Percentiles rank a stretch among this genome's conserved stretches.
Evolutionary conservation across 768 basidiomycete species (phyloP).

Genomic region (Termitomyces sp.): DNA sequence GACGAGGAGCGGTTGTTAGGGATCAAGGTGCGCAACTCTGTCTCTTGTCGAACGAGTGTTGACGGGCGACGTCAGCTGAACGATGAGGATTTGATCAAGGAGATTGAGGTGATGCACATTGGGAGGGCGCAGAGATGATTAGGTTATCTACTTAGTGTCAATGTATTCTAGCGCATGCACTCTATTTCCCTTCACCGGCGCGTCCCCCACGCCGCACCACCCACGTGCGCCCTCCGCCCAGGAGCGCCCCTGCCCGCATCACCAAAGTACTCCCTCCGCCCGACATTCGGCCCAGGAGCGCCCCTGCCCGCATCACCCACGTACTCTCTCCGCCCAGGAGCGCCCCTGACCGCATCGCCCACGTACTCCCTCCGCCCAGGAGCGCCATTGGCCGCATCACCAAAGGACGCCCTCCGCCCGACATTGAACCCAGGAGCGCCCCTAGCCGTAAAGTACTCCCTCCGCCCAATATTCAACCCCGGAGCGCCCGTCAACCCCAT

Average conservation of each 20-base stretch:
- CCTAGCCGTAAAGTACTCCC: neutral
- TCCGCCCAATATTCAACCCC: constrained; percentile 19
- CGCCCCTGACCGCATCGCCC: too few relatives aligned
- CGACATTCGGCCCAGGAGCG: too few relatives aligned
- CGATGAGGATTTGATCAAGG: neutral
- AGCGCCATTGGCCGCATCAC: neutral
- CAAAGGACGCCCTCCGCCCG: neutral
- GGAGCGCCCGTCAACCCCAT: constrained; percentile 39
- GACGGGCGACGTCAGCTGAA: neutral
- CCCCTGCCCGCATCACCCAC: too few relatives aligned
- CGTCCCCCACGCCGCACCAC: too few relatives aligned
- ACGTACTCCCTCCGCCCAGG: neutral
- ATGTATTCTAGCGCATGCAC: too few relatives aligned
- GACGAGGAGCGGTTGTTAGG: neutral
- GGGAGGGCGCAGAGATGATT: neutral
- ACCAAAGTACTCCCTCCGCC: too few relatives aligned
- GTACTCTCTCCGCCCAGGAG: too few relatives aligned
- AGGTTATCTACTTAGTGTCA: too few relatives aligned
- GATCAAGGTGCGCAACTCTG: neutral
- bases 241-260: too few relatives aligned
- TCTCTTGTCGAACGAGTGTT: neutral
- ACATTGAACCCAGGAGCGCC: constrained; percentile 18
- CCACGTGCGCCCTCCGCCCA: too few relatives aligned
- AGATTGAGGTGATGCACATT: constrained; percentile 1
- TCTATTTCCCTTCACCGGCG: too few relatives aligned